Conservation (phyloP, 345 rosid species). For the Linum lewisii region DNA sequence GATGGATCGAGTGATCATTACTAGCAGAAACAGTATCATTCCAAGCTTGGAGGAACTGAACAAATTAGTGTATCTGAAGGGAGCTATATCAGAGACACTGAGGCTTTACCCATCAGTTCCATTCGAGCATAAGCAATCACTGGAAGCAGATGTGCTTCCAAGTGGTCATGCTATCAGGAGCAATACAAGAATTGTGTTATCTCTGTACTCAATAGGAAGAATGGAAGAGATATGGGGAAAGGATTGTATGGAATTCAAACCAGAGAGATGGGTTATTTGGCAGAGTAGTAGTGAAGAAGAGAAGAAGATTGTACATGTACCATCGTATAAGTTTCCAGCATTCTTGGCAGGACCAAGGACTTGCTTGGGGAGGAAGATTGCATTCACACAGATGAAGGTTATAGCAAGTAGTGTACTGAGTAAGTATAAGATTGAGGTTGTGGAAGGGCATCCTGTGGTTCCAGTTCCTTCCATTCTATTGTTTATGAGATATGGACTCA, state of each 20-base stretch:
- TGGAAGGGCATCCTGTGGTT: constrained; percentile 19
- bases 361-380: constrained; percentile 25
- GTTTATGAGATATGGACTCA: no score
- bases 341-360: constrained; percentile 26
- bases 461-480: constrained; percentile 11
- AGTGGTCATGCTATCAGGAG: constrained; percentile 32
- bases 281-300: constrained; percentile 23
- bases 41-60: constrained; percentile 14
- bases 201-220: constrained; percentile 27
- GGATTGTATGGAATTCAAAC: constrained; percentile 33
- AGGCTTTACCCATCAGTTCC: constrained; percentile 43
- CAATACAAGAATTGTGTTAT: constrained; percentile 18
- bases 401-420: constrained; percentile 14
- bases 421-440: constrained; percentile 17
- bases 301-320: constrained; percentile 2
- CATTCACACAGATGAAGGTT: constrained; percentile 21
- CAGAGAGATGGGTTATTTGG: constrained; percentile 32
- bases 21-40: not conserved
- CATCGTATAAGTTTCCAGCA: constrained; percentile 21
- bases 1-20: constrained; percentile 13
- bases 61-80: constrained; percentile 40
- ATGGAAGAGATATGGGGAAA: constrained; percentile 36
- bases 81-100: constrained; percentile 28
- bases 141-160: constrained; percentile 30
- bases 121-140: constrained; percentile 25